A percentile compares a stretch with the other conserved stretches of the same genome.
These are phyloP conservation scores for Tetradesmus lagerheimii DNA, from an alignment of 139 green algal genomes.

Conservation along the genomic window DNA sequence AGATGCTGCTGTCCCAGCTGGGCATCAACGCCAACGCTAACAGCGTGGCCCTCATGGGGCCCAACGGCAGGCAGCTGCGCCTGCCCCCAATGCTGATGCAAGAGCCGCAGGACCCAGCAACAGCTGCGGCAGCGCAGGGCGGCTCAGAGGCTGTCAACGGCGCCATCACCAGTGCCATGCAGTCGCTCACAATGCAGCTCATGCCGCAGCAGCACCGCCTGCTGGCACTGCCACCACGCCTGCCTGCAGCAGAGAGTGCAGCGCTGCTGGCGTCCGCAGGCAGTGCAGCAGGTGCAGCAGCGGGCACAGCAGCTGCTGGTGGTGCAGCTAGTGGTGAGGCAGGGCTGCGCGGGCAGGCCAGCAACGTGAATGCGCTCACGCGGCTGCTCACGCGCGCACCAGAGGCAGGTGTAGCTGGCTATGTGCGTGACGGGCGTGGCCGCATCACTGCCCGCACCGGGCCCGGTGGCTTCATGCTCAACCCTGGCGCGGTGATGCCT, in stretches of 20 bases:
- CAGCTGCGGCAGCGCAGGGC: not conserved
- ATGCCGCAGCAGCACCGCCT: slow-evolving; percentile 57
- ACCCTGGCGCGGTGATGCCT: not conserved
- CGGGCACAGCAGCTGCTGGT: not conserved
- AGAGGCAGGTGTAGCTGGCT: not conserved
- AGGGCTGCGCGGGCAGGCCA: slow-evolving; percentile 1
- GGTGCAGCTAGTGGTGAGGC: not conserved
- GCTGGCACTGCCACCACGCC: slow-evolving; percentile 39
- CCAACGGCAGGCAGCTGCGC: not conserved
- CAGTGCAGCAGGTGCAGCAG: slow-evolving; percentile 11
- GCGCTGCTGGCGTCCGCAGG: slow-evolving; percentile 26
- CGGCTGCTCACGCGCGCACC: slow-evolving; percentile 20
- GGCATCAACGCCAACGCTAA: not conserved
- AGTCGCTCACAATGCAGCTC: slow-evolving; percentile 28
- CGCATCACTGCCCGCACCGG: not conserved
- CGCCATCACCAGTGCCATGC: slow-evolving; percentile 14
- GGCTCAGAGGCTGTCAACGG: not conserved
- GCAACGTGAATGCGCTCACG: slow-evolving; percentile 9
- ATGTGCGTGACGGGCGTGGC: not conserved
- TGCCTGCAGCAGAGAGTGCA: not conserved
- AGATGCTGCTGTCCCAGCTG: slow-evolving; percentile 45
- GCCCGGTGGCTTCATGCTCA: not conserved
- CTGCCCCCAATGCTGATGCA: slow-evolving; percentile 23
- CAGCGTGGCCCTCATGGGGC: not conserved
- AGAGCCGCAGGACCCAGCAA: not conserved